A percentile compares a stretch with the other conserved stretches of the same genome.
Conservation (phyloP, 768 basidiomycete genomes). For the Paxillus ammoniavirescens region DNA sequence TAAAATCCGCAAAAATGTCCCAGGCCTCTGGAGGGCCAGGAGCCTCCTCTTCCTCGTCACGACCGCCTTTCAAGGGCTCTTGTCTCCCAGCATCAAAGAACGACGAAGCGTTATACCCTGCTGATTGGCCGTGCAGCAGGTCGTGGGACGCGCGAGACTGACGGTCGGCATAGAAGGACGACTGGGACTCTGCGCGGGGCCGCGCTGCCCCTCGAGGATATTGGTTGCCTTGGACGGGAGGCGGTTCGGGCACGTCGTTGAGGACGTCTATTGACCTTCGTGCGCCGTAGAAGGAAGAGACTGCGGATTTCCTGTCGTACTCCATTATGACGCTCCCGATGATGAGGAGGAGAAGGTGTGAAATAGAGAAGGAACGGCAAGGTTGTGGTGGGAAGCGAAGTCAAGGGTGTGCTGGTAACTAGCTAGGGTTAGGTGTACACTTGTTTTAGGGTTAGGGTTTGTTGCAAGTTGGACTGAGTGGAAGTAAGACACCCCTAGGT, state of each 20-base stretch:
- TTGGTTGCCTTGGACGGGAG: constrained; percentile 17
- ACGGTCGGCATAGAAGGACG: constrained; percentile 58
- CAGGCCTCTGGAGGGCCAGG: constrained; percentile 46
- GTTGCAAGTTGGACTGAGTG: background rate
- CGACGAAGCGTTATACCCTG: constrained; percentile 72
- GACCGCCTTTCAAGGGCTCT: constrained; percentile 77
- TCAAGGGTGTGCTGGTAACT: background rate
- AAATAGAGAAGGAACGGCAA: background rate
- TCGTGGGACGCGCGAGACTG: constrained; percentile 46
- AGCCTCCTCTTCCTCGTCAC: constrained; percentile 62
- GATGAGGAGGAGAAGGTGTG: background rate
- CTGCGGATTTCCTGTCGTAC: constrained; percentile 72
- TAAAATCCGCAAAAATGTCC: constrained; percentile 89
- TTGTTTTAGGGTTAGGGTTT: constrained; percentile 27
- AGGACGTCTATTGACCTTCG: constrained; percentile 65
- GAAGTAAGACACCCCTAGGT: background rate
- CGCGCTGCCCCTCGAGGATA: constrained; percentile 35
- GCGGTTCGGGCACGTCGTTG: constrained; percentile 40
- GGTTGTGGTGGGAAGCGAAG: constrained; percentile 12
- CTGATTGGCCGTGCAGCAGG: constrained; percentile 46
- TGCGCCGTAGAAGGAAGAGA: constrained; percentile 75
- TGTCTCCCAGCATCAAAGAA: constrained; percentile 67
- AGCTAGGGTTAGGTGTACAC: background rate
- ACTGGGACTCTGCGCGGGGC: constrained; percentile 64
- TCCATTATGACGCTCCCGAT: constrained; percentile 48